Evolutionary conservation across 495 filamentous ascomycete species (phyloP), one percentile per base, ranked within the genome.

Genomic region (Penicillium verhagenii): DNA sequence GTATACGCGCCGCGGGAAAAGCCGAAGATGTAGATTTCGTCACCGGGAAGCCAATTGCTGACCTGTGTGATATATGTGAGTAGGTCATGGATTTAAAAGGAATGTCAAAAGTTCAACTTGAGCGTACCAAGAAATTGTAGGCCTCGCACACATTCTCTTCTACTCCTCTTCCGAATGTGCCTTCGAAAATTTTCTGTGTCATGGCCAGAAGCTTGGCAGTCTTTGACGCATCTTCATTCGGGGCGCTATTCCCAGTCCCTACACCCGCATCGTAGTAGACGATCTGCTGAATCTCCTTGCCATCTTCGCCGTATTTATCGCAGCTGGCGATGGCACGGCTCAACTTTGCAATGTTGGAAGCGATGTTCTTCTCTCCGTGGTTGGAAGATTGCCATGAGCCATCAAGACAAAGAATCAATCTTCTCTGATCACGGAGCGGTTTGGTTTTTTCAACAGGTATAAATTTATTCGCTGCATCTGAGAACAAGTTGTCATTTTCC

Each of bases 1-100:
- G 82, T 82, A 49, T 75, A 85, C 1, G 81, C 80, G 10, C 82
- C 82, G 10, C 82, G 72, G 6, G 80, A 83, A 59, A 84, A 85
- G 4, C 82, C 82, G 50, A 85, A 75, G 51, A 82, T 76, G 61
- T 73, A 81, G 16, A 85, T 78, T 59, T 84, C 71, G 56, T 85
- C 82, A 35, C 76, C 79, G 3, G 60, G 52, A 33, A 11, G 29
- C 8, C 29, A 33, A 11, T 33, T 33, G 29, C 10, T 33, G 29
- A 33, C 29, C 29, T 33, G 29, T 33, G 14, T 33, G 7, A 33
- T 33, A 33, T n/a, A n/a, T n/a, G n/a, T 33, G 29, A 10, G 29
- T 33, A 33, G 29, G 29, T 11, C 9, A 33, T 4, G 29, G 10
- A 11, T 1, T 1, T 33, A 11, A 11, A 13, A 33, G 29, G 10